Evolutionary conservation across 805 yeast species (phyloP).

Genomic region (Yarrowia sp.): DNA sequence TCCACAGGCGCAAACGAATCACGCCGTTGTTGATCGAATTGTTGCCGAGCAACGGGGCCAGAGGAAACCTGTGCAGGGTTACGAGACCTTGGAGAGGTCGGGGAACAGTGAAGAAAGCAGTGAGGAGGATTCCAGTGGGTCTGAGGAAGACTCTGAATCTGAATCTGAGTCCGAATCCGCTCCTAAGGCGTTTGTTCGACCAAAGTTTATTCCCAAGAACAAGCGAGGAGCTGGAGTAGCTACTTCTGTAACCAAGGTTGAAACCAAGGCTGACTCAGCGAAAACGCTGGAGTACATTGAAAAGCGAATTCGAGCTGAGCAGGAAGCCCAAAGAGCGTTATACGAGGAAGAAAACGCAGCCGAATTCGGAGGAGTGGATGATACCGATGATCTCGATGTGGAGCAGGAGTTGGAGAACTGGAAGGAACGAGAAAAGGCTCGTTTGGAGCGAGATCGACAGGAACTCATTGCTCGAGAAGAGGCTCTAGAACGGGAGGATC

Average conservation of each 20-base stretch:
- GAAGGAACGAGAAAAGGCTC: constrained; percentile 42
- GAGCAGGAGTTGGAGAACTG: constrained; percentile 45
- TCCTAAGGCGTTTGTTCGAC: constrained; percentile 29
- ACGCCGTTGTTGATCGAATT: neutral
- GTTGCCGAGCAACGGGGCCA: constrained; percentile 1
- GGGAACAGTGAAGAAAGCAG: neutral
- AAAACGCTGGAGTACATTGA: constrained; percentile 30
- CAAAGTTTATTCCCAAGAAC: constrained; percentile 35
- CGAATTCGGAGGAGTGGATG: constrained; percentile 42
- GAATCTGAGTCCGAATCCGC: constrained; percentile 9
- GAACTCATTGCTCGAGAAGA: constrained; percentile 1
- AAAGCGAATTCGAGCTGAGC: constrained; percentile 33
- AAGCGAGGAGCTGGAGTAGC: constrained; percentile 30
- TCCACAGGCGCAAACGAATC: neutral
- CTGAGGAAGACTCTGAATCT: constrained; percentile 26
- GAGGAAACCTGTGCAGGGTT: neutral
- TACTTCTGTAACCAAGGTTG: constrained; percentile 20
- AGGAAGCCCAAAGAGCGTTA: constrained; percentile 30
- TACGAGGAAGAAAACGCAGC: constrained; percentile 29
- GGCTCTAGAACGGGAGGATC: constrained; percentile 34
- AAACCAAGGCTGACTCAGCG: constrained; percentile 6
- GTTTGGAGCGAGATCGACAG: constrained; percentile 43
- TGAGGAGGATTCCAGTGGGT: neutral
- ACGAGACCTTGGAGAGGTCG: neutral
- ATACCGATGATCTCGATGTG: constrained; percentile 58